Percentiles rank a stretch among this genome's conserved stretches.
phyloP scores from a whole-genome alignment of 2,329 filamentous ascomycete species.

The Ascomycota sp. region DNA sequence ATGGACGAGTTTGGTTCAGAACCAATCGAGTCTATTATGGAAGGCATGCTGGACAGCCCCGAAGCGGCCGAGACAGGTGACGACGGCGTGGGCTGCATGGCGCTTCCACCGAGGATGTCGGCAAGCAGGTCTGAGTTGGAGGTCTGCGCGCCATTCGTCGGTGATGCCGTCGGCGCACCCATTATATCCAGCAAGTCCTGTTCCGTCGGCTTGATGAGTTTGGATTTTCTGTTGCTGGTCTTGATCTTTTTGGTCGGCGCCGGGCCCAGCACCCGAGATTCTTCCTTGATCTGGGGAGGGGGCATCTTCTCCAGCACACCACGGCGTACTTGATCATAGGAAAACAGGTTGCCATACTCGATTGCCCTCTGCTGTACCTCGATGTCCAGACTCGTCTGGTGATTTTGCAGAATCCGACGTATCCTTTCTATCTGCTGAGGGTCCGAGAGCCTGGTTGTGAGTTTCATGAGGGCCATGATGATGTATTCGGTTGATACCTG shows the following conservation, averaged over 20 bases:
- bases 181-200: slow-evolving; percentile 87
- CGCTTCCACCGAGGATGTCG: slow-evolving; percentile 69
- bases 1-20: slow-evolving; percentile 13
- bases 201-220: slow-evolving; percentile 61
- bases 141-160: slow-evolving; percentile 26
- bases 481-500: slow-evolving; percentile 91
- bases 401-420: slow-evolving; percentile 49
- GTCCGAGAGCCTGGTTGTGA: slow-evolving; percentile 71
- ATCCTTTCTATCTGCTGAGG: slow-evolving; percentile 69
- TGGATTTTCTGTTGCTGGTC: slow-evolving; percentile 52
- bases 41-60: slow-evolving; percentile 33
- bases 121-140: slow-evolving; percentile 74
- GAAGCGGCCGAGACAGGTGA: slow-evolving; percentile 22
- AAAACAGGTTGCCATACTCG: slow-evolving; percentile 88
- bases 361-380: slow-evolving; percentile 92
- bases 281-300: slow-evolving; percentile 85
- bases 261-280: slow-evolving; percentile 73
- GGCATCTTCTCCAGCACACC: slow-evolving; percentile 97
- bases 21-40: slow-evolving; percentile 81
- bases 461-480: slow-evolving; percentile 79
- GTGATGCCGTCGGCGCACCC: slow-evolving; percentile 40
- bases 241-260: slow-evolving; percentile 42
- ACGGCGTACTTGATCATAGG: slow-evolving; percentile 62
- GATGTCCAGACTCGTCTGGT: slow-evolving; percentile 74
- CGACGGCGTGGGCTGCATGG: slow-evolving; percentile 13